Conservation (phyloP, 1,284 basidiomycete species). For the Omphalotus olearius region DNA sequence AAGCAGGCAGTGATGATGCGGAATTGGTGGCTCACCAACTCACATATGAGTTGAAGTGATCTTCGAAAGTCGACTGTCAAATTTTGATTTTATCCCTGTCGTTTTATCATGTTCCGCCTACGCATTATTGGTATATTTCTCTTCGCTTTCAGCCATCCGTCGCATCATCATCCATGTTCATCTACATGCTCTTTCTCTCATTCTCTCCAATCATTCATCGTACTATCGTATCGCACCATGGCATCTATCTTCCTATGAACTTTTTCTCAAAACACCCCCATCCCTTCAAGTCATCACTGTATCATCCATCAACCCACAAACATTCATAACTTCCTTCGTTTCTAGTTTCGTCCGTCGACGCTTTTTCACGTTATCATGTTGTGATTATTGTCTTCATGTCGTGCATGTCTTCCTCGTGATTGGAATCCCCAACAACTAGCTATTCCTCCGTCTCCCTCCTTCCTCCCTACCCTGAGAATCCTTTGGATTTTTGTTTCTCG, state of each 20-base stretch:
- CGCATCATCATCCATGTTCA: slow-evolving; percentile 4
- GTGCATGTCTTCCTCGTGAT: slow-evolving; percentile 3
- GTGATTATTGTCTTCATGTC: slow-evolving; percentile 9
- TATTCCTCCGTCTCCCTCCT: not conserved
- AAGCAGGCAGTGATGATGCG: slow-evolving; percentile 9
- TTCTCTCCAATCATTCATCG: not conserved
- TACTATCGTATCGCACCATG: not conserved
- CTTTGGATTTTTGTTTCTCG: too few relatives aligned
- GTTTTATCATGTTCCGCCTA: slow-evolving; percentile 3
- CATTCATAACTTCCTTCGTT: not conserved
- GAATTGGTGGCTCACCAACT: slow-evolving; percentile 11
- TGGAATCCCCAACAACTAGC: slow-evolving; percentile 7
- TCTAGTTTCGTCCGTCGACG: too few relatives aligned
- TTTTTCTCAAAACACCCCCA: not conserved
- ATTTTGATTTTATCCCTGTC: not conserved
- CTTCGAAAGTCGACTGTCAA: not conserved
- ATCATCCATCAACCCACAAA: too few relatives aligned
- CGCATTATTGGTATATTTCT: not conserved
- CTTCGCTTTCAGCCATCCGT: not conserved
- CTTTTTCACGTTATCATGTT: not conserved
- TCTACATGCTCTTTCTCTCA: not conserved
- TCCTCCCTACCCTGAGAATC: not conserved
- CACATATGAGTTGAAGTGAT: slow-evolving; percentile 1
- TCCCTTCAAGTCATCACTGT: not conserved
- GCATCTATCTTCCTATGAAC: not conserved